phyloP scores from a whole-genome alignment of 305 asterid genomes.

The Plantago coronopus region DNA sequence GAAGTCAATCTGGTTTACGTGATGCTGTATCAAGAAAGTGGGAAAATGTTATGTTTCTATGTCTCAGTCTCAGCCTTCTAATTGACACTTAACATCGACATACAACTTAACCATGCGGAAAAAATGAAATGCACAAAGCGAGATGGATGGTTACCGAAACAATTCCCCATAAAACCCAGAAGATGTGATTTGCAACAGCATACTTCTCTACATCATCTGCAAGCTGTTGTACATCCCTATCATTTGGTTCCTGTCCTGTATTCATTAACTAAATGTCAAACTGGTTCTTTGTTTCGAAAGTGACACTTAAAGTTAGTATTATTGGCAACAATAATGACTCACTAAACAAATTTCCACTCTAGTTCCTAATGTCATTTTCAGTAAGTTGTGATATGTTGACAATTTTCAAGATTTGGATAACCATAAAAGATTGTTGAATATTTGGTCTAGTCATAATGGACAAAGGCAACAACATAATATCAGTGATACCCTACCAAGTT shows the following conservation, averaged over 20 bases:
- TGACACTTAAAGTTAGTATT: too few species aligned
- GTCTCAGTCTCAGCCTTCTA: too few species aligned
- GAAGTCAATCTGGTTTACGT: constrained; percentile 73
- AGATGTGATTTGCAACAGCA: constrained; percentile 78
- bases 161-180: constrained; percentile 96
- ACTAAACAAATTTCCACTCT: too few species aligned
- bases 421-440: not conserved
- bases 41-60: too few species aligned
- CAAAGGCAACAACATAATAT: too few species aligned
- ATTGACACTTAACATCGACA: too few species aligned
- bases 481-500: too few species aligned
- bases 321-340: too few species aligned
- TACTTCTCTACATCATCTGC: constrained; percentile 60
- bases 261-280: constrained; percentile 18
- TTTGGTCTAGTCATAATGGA: not conserved
- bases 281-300: too few species aligned
- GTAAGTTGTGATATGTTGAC: not conserved
- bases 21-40: constrained; percentile 34
- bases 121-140: not conserved
- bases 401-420: not conserved
- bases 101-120: too few species aligned
- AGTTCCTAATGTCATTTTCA: not conserved
- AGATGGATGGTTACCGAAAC: constrained; percentile 54
- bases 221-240: constrained; percentile 45
- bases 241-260: constrained; percentile 54